Conservation (phyloP, 352 stramenopile species). For the Globisporangium nodosum region DNA sequence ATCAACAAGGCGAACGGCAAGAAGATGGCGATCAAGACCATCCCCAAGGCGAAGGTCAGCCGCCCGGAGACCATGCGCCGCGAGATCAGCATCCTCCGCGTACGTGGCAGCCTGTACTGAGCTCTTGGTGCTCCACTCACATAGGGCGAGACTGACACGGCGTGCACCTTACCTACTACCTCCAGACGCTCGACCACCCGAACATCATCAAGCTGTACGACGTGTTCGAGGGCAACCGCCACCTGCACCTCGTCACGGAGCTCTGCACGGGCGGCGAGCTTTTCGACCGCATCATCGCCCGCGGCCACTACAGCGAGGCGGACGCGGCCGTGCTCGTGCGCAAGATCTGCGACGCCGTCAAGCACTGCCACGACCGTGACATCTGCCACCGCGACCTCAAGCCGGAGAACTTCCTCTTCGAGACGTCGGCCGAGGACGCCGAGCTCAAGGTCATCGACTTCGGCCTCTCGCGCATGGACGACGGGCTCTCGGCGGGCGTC, state of each 20-base stretch:
- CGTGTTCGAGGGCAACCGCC: constrained; percentile 96
- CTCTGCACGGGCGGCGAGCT: constrained; percentile 97
- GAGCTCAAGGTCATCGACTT: constrained; percentile 99
- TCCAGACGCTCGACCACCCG: constrained; percentile 87
- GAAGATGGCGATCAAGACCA: constrained; percentile 98
- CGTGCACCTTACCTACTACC: not conserved
- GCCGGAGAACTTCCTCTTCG: constrained; percentile 96
- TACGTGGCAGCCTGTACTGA: constrained; percentile 17
- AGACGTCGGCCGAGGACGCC: constrained; percentile 82
- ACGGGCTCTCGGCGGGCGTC: constrained; percentile 66
- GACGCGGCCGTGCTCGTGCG: constrained; percentile 94
- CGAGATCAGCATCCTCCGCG: constrained; percentile 88
- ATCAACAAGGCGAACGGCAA: constrained; percentile 91
- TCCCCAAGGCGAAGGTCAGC: constrained; percentile 95
- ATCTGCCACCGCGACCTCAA: constrained; percentile 98
- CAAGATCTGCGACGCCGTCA: constrained; percentile 95
- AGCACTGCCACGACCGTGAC: constrained; percentile 96
- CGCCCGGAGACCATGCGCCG: constrained; percentile 94
- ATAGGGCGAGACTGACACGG: not conserved
- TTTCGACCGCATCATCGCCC: constrained; percentile 90
- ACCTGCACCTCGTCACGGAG: constrained; percentile 97
- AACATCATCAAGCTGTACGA: constrained; percentile 99
- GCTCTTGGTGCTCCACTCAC: not conserved
- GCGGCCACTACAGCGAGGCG: constrained; percentile 95
- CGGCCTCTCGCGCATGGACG: constrained; percentile 91